These are phyloP conservation scores for Paramecium sexaurelia DNA, from an alignment of 73 alveolate species.

Conservation along the genomic window DNA sequence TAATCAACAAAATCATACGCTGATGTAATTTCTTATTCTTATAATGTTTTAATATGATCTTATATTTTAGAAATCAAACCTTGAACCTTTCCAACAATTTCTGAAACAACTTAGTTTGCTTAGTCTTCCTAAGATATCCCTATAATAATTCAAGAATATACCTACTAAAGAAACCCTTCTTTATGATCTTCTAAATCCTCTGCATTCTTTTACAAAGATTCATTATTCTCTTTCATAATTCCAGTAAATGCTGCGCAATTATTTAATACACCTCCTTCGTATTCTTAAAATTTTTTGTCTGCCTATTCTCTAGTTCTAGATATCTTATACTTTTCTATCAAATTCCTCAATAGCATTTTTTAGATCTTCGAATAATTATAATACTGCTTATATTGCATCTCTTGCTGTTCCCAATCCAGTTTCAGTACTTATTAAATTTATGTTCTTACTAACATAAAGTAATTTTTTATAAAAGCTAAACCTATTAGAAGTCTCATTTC, in stretches of 20 bases:
- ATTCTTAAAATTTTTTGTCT: conserved; percentile 20
- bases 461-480: not conserved
- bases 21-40: conserved; percentile 52
- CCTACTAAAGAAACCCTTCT: not conserved
- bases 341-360: conserved; percentile 53
- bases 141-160: not conserved
- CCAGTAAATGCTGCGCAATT: conserved; percentile 36
- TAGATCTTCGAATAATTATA: conserved; percentile 22
- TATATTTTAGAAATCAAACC: conserved; percentile 19
- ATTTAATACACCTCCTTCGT: conserved; percentile 44
- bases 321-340: conserved; percentile 29
- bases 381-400: conserved; percentile 34
- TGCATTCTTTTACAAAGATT: conserved; percentile 27
- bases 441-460: not conserved
- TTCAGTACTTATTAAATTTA: conserved; percentile 25
- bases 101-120: conserved; percentile 19
- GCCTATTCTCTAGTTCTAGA: not conserved
- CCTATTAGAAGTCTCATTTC: not conserved
- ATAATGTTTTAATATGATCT: conserved; percentile 10
- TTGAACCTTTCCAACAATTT: conserved; percentile 19
- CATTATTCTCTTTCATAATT: conserved; percentile 32
- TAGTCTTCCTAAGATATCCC: not conserved
- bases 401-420: conserved; percentile 6
- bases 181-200: conserved; percentile 44
- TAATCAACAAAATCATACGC: conserved; percentile 51